Evolutionary conservation across 2,329 filamentous ascomycete species (phyloP), one percentile per base, ranked within the genome.

Genomic region (Diaporthe australafricana): DNA sequence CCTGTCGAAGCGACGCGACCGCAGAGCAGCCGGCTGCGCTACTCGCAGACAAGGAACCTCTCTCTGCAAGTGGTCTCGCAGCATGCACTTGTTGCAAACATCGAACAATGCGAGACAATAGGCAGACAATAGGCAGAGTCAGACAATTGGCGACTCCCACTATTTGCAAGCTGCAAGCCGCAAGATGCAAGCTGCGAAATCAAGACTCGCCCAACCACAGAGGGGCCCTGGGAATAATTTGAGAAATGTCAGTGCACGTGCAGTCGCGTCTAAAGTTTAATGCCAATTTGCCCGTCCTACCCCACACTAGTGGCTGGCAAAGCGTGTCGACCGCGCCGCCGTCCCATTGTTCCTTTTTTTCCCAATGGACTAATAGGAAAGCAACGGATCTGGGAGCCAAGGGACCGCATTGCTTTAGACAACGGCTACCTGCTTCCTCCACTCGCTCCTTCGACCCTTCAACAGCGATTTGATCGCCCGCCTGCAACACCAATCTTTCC

Each of bases 341-440:
- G 53, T 35, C 27, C 32, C 53, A 56, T 56, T 56, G 53, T 56
- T 56, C 53, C 38, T 40, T 56, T 56, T 56, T 56, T 12, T 17
- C 53, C n/a, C n/a, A n/a, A n/a, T n/a, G n/a, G n/a, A 40, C 38
- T 20, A 22, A n/a, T 40, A 16, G 32, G 22, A 25, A 56, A 22
- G 27, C n/a, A 20, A 35, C 32, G 32, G 32, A 16, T 55, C 20
- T 3, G 53, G 32, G 2, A 40, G 38, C 38, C 38, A 40, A 40
- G 38, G 38, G 38, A 16, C 38, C 11, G 38, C 38, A 16, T 11
- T 40, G 14, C 38, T n/a, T 16, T 35, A 27, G 53, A 32, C 53
- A 14, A 16, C 45, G 32, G 12, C n/a, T 9, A 20, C 20, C 30
- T 35, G 17, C n/a, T 66, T 50, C 42, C 50, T 16, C 5, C 9